A percentile compares a stretch with the other conserved stretches of the same genome.
phyloP scores from a whole-genome alignment of 1,284 basidiomycete genomes.

The Cryptococcus jaspeensis region DNA sequence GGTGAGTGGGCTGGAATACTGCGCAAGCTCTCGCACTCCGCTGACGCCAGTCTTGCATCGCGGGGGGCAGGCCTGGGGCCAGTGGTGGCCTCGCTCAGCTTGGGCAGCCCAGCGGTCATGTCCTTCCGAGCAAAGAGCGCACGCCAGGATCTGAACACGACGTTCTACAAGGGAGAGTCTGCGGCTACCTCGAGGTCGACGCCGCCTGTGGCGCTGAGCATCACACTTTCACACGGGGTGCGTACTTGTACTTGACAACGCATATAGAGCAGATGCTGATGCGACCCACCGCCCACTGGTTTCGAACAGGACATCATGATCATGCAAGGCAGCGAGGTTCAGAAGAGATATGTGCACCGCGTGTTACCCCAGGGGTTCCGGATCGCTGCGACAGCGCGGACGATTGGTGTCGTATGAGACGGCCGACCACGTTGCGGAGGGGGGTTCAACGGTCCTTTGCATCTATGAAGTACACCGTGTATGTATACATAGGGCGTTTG shows the following conservation, averaged over 20 bases:
- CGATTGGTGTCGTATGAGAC: slow-evolving; percentile 15
- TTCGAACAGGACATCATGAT: slow-evolving; percentile 40
- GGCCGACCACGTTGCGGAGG: too few relatives aligned
- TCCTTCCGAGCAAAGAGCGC: slow-evolving; percentile 33
- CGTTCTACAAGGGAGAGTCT: slow-evolving; percentile 6
- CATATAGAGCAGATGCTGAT: neutral
- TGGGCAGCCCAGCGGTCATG: slow-evolving; percentile 40
- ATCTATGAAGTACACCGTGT: too few relatives aligned
- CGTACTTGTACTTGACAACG: slow-evolving; percentile 15
- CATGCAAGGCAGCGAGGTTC: slow-evolving; percentile 40
- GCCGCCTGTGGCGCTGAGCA: slow-evolving; percentile 15
- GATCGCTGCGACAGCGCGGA: slow-evolving; percentile 40
- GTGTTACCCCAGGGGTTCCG: slow-evolving; percentile 37
- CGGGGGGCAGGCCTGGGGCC: slow-evolving; percentile 35
- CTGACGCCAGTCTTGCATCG: neutral
- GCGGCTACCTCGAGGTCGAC: neutral
- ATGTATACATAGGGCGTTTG: too few relatives aligned
- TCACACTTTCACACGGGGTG: slow-evolving; percentile 35
- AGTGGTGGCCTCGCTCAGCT: slow-evolving; percentile 39
- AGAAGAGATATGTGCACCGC: slow-evolving; percentile 37
- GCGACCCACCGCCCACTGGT: too few relatives aligned
- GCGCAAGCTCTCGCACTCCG: too few relatives aligned
- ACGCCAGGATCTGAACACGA: slow-evolving; percentile 3
- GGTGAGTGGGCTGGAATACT: slow-evolving; percentile 36
- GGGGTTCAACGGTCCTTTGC: too few relatives aligned